Evolutionary conservation across 1,284 basidiomycete genomes (phyloP).

Genomic region (Ustilago trichophora): DNA sequence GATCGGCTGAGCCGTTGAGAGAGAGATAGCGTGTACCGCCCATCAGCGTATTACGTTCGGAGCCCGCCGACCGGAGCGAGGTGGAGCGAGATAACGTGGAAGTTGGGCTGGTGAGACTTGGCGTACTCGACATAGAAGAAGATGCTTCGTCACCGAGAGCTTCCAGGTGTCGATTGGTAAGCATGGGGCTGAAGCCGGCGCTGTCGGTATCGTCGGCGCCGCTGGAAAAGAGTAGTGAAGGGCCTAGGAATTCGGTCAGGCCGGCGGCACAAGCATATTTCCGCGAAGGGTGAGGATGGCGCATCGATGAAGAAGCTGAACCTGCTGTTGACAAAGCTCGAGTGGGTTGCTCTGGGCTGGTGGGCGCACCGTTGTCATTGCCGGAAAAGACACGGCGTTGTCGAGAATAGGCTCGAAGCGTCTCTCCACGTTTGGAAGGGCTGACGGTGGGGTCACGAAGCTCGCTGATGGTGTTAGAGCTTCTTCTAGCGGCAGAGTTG

Average conservation of each 20-base stretch:
- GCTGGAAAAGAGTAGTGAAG: constrained; percentile 5
- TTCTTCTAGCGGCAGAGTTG: background rate
- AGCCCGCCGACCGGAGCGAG: constrained; percentile 26
- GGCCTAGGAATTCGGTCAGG: background rate
- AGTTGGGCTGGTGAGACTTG: constrained; percentile 30
- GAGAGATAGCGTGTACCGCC: constrained; percentile 19
- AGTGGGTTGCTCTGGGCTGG: constrained; percentile 11
- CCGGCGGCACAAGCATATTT: background rate
- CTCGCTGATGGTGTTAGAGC: background rate
- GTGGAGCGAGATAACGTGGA: constrained; percentile 36
- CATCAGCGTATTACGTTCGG: constrained; percentile 13
- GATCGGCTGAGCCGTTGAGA: constrained; percentile 25
- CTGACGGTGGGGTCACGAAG: constrained; percentile 15
- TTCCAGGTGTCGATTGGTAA: background rate
- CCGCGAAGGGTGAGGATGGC: constrained; percentile 10
- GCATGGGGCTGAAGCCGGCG: background rate
- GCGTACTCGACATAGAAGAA: constrained; percentile 33
- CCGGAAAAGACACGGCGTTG: constrained; percentile 33
- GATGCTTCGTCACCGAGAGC: background rate
- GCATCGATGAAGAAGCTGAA: constrained; percentile 10
- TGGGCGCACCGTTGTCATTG: constrained; percentile 2
- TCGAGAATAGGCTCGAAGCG: constrained; percentile 29
- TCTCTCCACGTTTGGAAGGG: constrained; percentile 33
- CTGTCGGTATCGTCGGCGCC: background rate
- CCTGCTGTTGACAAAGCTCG: constrained; percentile 1